Evolutionary conservation across 306 rosid genomes (phyloP).

Genomic region (Cotoneaster glaucophyllus): DNA sequence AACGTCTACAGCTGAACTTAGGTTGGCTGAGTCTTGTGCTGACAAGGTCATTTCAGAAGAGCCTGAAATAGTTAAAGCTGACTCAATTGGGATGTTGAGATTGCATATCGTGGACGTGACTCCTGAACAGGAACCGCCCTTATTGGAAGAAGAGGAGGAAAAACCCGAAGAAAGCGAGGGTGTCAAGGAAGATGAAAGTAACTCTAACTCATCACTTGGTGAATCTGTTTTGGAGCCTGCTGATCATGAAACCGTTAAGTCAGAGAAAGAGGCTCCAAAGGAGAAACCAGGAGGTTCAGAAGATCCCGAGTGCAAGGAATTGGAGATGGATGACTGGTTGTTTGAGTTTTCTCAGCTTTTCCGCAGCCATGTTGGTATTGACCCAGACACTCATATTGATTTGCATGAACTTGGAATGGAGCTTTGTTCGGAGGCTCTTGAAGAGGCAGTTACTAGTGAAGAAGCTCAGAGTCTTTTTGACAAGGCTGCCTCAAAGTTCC

Average conservation of each 20-base stretch:
- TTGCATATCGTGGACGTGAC: constrained; percentile 85
- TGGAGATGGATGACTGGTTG: constrained; percentile 99
- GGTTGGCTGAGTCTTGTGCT: constrained; percentile 72
- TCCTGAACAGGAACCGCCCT: constrained; percentile 89
- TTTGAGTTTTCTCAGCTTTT: constrained; percentile 96
- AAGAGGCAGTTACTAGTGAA: constrained; percentile 90
- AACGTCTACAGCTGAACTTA: constrained; percentile 78
- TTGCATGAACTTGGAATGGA: constrained; percentile 99
- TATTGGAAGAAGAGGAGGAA: constrained; percentile 90
- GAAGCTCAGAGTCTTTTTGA: constrained; percentile 88
- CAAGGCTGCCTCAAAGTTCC: constrained; percentile 93
- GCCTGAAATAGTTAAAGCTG: constrained; percentile 46
- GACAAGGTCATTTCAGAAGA: constrained; percentile 51
- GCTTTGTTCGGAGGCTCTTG: constrained; percentile 97
- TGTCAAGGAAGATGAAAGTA: constrained; percentile 64
- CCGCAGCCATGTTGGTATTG: constrained; percentile 93
- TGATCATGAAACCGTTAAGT: constrained; percentile 46
- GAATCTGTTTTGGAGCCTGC: constrained; percentile 57
- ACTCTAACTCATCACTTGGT: constrained; percentile 56
- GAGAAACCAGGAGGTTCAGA: constrained; percentile 51
- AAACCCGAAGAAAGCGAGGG: constrained; percentile 52
- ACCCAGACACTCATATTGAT: constrained; percentile 91
- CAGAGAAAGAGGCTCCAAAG: constrained; percentile 52
- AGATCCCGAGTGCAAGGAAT: constrained; percentile 76
- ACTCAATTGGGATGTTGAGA: constrained; percentile 64